Percentiles rank a stretch among this genome's conserved stretches.
These are phyloP conservation scores for Lathyrus tuberosus DNA, from an alignment of 306 rosid species.

Conservation along the genomic window DNA sequence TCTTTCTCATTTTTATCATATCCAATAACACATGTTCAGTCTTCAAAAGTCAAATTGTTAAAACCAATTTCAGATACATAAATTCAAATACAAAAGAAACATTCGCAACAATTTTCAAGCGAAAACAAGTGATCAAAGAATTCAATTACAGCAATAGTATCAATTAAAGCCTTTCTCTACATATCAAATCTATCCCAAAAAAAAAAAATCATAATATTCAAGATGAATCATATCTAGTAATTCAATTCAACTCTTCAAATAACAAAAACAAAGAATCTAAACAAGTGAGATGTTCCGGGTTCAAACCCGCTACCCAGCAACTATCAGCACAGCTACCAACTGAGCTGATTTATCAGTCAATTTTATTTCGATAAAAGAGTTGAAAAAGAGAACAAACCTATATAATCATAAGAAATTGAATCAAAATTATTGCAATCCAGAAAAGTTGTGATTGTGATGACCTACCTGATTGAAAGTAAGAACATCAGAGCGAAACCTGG, in stretches of 20 bases:
- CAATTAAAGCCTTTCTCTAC: background rate
- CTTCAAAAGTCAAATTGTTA: constrained; percentile 12
- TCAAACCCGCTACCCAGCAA: no score
- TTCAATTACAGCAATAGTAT: constrained; percentile 1
- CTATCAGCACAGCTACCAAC: no score
- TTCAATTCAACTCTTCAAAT: background rate
- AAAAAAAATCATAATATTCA: background rate
- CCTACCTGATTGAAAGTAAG: constrained; percentile 81
- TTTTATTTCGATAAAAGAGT: background rate
- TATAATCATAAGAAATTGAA: background rate
- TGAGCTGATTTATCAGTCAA: background rate
- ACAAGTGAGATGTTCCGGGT: no score
- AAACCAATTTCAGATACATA: background rate
- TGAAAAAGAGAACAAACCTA: background rate
- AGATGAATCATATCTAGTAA: background rate
- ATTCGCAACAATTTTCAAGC: background rate
- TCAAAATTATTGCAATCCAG: background rate
- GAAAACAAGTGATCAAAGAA: constrained; percentile 3
- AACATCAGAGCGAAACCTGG: constrained; percentile 75
- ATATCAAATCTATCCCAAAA: background rate
- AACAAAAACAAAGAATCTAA: no score
- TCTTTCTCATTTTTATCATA: constrained; percentile 7
- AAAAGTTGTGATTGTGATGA: background rate
- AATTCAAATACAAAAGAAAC: background rate
- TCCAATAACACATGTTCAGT: background rate